Evolutionary conservation across 2,329 filamentous ascomycete species (phyloP), one percentile per base, ranked within the genome.

Genomic region (Hypomyces rosellus): DNA sequence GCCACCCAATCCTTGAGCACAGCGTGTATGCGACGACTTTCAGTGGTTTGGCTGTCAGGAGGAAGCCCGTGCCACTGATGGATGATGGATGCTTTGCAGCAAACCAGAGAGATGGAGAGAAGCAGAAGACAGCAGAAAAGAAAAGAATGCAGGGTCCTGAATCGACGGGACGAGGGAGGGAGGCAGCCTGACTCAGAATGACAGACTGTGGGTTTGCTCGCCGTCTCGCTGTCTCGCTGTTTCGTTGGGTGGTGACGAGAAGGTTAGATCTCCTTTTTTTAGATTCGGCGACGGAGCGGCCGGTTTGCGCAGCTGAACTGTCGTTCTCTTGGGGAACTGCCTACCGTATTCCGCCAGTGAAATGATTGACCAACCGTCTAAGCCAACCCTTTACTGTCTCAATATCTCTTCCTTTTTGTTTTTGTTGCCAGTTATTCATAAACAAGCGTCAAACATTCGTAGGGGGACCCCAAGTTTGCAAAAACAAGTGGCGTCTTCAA

Each of bases 121-220:
- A 12, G 20, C 20, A 38, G 16, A 38, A 38, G 4, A 30, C 9
- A 30, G 25, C 25, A 30, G 25, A 30, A 30, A 30, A 30, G 25
- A 30, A 30, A 30, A 30, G 25, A 30, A 30, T 30, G 25, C 25
- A 30, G 25, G 25, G 25, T 30, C 25, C 25, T 30, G 25, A 30
- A 16, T 38, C 16, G 36, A 38, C 14, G 36, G 36, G 14, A 38
- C 36, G 36, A 16, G 16, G 36, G 36, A 38, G 15, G 13, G 36
- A 52, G 50, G 46, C 50, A 52, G 46, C 50, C 50, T 48, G 43
- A 49, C 38, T 36, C 45, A 46, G 18, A 34, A 39, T 41, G 38
- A 41, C 38, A 41, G 38, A 20, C 38, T 30, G 25, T 30, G 25
- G 25, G 25, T 30, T 30, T 30, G 25, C 25, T 30, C 25, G 25